phyloP scores from a whole-genome alignment of 2,329 filamentous ascomycete genomes.

The Cladophialophora psammophila region DNA sequence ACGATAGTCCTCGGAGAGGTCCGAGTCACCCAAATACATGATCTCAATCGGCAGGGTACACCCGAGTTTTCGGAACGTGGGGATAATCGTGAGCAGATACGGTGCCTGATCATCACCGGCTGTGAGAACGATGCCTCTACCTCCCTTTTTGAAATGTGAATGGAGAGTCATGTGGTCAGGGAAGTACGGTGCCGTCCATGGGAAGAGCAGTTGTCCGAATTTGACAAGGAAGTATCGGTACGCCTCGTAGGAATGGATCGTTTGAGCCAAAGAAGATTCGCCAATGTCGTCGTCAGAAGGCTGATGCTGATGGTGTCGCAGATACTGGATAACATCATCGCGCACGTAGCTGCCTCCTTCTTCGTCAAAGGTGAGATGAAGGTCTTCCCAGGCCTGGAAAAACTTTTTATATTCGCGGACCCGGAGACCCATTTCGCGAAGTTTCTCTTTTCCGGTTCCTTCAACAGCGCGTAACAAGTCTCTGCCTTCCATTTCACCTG shows the following conservation, averaged over 20 bases:
- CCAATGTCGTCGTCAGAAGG: constrained; percentile 28
- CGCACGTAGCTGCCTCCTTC: constrained; percentile 50
- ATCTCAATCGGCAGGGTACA: constrained; percentile 41
- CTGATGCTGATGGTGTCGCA: constrained; percentile 43
- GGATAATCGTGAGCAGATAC: constrained; percentile 54
- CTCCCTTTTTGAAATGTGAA: constrained; percentile 51
- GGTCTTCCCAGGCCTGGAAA: constrained; percentile 51
- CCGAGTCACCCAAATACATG: constrained; percentile 51
- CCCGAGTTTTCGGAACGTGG: constrained; percentile 39
- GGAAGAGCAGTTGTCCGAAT: constrained; percentile 48
- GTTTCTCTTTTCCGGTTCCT: constrained; percentile 49
- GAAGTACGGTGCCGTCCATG: constrained; percentile 51
- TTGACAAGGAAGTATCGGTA: constrained; percentile 52
- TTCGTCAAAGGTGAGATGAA: constrained; percentile 39
- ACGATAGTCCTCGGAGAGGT: constrained; percentile 54
- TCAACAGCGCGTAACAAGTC: constrained; percentile 50
- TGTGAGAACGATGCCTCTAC: constrained; percentile 55
- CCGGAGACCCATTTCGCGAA: constrained; percentile 51
- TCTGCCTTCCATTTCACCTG: constrained; percentile 41
- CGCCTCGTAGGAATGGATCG: constrained; percentile 53
- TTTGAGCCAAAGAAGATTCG: constrained; percentile 42
- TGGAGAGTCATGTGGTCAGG: constrained; percentile 55
- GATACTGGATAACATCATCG: constrained; percentile 52
- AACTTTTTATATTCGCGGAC: constrained; percentile 51
- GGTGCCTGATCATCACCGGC: constrained; percentile 54